phyloP scores from a whole-genome alignment of 1,284 basidiomycete species.

The Puccinia horiana region DNA sequence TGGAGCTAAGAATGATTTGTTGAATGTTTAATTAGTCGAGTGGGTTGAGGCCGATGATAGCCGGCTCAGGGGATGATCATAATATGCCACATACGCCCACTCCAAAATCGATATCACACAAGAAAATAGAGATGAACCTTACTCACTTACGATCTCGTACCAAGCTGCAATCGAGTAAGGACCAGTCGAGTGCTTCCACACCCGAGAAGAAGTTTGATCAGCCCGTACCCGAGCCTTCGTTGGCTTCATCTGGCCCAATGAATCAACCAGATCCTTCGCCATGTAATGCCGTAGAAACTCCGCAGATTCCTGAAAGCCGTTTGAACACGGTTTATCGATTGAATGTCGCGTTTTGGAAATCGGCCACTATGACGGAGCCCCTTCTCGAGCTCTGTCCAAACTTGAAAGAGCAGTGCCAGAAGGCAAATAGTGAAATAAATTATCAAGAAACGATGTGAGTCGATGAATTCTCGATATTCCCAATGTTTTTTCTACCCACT shows the following conservation, averaged over 20 bases:
- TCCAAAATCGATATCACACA: constrained; percentile 33
- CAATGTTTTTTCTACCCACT: not conserved
- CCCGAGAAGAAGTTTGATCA: not conserved
- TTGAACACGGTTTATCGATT: constrained; percentile 28
- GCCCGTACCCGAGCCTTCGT: not conserved
- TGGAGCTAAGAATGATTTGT: not conserved
- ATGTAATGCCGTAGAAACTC: not conserved
- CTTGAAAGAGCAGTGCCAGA: not conserved
- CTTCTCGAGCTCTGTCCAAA: constrained; percentile 4
- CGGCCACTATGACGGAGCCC: constrained; percentile 25
- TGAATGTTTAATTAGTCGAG: constrained; percentile 15
- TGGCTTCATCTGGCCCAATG: not conserved
- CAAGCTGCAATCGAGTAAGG: not conserved
- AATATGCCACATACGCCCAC: constrained; percentile 39
- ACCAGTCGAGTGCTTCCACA: constrained; percentile 28
- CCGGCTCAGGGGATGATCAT: constrained; percentile 27
- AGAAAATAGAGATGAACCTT: constrained; percentile 28
- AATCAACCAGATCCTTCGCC: constrained; percentile 8
- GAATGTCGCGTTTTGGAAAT: constrained; percentile 43
- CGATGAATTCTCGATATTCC: not conserved
- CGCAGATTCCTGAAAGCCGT: constrained; percentile 31
- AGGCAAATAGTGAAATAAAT: not conserved
- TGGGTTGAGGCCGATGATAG: not conserved
- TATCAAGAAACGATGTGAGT: constrained; percentile 43
- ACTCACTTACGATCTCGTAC: constrained; percentile 24